These are phyloP conservation scores for Liriodendron chinense DNA, from an alignment of 164 flowering plant genomes.

Conservation along the genomic window DNA sequence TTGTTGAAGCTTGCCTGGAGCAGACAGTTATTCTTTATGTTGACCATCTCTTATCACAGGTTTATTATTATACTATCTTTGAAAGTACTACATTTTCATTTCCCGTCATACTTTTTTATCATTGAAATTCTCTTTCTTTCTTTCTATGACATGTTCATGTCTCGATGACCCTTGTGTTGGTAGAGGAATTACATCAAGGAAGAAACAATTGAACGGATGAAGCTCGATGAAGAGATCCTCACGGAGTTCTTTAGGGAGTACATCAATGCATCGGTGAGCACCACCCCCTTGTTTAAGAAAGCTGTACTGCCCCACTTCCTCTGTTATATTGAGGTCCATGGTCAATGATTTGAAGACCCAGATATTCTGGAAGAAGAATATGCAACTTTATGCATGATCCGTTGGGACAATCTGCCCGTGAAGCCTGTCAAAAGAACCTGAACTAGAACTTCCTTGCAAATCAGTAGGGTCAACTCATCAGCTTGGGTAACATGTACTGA, in stretches of 20 bases:
- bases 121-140: background rate
- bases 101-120: background rate
- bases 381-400: background rate
- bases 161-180: constrained; percentile 13
- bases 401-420: background rate
- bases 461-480: background rate
- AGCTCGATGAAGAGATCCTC: constrained; percentile 87
- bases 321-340: background rate
- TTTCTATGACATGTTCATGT: constrained; percentile 7
- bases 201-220: constrained; percentile 95
- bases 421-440: background rate
- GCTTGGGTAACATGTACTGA: background rate
- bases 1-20: constrained; percentile 95
- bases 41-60: constrained; percentile 92
- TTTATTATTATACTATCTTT: constrained; percentile 11
- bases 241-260: constrained; percentile 91
- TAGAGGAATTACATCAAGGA: constrained; percentile 88
- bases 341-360: background rate
- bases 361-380: background rate
- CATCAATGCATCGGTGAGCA: constrained; percentile 77
- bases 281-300: background rate
- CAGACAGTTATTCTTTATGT: constrained; percentile 86
- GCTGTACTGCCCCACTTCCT: too few relatives aligned
- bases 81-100: background rate
- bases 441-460: background rate